phyloP scores from a whole-genome alignment of 2,329 filamentous ascomycete genomes.

The Pseudogymnoascus sp. region DNA sequence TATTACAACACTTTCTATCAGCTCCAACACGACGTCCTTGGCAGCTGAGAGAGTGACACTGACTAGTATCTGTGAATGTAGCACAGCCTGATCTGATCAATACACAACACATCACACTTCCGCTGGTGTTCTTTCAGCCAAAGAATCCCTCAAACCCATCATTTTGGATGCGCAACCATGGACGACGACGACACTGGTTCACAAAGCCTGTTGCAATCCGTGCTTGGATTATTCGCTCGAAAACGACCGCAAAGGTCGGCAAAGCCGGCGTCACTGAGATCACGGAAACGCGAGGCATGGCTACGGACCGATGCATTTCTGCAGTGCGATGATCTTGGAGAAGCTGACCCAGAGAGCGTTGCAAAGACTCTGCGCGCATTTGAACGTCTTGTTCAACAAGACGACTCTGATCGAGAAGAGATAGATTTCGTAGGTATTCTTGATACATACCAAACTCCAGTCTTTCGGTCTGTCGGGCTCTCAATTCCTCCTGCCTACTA shows the following conservation, averaged over 20 bases:
- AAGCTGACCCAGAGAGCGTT: conserved; percentile 19
- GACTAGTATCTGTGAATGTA: too few species aligned
- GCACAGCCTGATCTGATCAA: too few species aligned
- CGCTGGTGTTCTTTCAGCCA: too few species aligned
- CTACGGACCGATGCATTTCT: conserved; percentile 23
- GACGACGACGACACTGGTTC: background rate
- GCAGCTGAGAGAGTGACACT: too few species aligned
- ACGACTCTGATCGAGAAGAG: conserved; percentile 18
- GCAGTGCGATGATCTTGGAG: conserved; percentile 20
- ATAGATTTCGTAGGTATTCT: conserved; percentile 19
- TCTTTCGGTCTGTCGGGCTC: conserved; percentile 2
- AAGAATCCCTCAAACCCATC: too few species aligned
- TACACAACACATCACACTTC: too few species aligned
- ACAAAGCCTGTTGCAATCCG: conserved; percentile 9
- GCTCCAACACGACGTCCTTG: too few species aligned
- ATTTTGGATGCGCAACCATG: too few species aligned
- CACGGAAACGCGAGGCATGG: conserved; percentile 21
- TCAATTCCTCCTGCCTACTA: conserved; percentile 8
- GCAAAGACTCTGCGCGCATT: conserved; percentile 17
- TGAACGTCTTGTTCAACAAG: conserved; percentile 20
- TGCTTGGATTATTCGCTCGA: conserved; percentile 21
- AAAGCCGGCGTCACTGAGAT: conserved; percentile 17
- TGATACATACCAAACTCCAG: conserved; percentile 12
- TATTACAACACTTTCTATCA: too few species aligned
- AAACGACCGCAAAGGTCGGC: conserved; percentile 19